Base-by-base conservation (phyloP, 2,329 filamentous ascomycete species). In the Ambrosiella cleistominuta region DNA sequence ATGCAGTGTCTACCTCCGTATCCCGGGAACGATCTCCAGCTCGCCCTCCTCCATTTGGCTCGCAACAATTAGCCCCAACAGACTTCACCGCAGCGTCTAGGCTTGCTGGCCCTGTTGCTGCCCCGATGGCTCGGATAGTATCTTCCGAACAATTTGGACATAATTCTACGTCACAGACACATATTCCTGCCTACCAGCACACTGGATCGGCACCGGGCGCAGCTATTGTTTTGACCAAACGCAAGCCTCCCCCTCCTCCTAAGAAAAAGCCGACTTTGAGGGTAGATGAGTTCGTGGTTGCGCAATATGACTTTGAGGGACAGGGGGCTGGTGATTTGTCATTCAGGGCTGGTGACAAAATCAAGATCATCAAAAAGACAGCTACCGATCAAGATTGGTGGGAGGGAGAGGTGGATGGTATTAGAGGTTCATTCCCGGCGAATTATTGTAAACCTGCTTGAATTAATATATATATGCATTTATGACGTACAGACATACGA, bases 301-400 rank as follows among this genome's bases (percentile, higher is more conserved):
- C 88, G 7, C 72, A 87, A 64, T 93, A 88, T 68, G 77, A 85
- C 63, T 94, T 89, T 66, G 74, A 75, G 1, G 86, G 84, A 0
- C 81, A 89, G 65, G 78, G 77, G 6, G 68, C 72, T 1, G 86
- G 85, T 0, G 88, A 94, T 67, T 67, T 94, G 56, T 76, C 76
- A 1, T 94, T 94, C 66, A 74, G 74, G 37, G 85, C 90, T 68
- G 88, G 87, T 1, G 88, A 93, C 65, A 75, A 78, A 54, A 94
- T 94, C 64, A 79, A 76, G 51, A 82, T 94, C 2, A 66, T 89
- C 38, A 86, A 86, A 71, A 88, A 85, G 72, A 93, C 88, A 1
- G 78, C 80, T 6, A 88, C 83, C 61, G 83, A 81, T 19, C 85
- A 93, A 69, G 88, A 93, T 66, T 94, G 88, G 87, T 94, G 88